A percentile compares a stretch with the other conserved stretches of the same genome.
Evolutionary conservation across 2,329 filamentous ascomycete genomes (phyloP).

Genomic region (Botrytis medusae): DNA sequence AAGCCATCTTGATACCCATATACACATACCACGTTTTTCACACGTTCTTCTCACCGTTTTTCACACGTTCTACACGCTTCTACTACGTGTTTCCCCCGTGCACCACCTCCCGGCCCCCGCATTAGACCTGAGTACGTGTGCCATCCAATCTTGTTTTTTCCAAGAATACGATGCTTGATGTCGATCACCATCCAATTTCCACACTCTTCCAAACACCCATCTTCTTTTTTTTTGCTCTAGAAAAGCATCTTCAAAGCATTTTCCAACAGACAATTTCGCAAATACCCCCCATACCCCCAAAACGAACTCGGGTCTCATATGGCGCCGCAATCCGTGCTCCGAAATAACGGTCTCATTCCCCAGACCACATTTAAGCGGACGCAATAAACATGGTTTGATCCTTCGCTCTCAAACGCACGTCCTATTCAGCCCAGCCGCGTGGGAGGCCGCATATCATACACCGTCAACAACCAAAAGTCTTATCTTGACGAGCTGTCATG

Average conservation of each 20-base stretch:
- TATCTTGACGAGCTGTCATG: neutral
- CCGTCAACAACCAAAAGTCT: neutral
- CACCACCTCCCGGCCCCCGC: neutral
- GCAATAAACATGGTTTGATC: too few relatives aligned
- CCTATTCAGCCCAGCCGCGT: neutral
- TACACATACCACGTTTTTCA: neutral
- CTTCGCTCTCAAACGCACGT: neutral
- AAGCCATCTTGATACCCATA: neutral
- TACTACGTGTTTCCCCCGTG: neutral
- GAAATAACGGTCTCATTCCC: neutral
- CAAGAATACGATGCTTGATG: neutral
- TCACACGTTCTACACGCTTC: neutral
- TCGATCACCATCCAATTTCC: neutral
- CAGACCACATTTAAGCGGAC: neutral
- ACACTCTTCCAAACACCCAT: neutral
- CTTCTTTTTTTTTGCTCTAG: neutral
- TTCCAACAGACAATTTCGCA: neutral
- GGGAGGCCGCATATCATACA: neutral
- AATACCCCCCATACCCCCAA: neutral
- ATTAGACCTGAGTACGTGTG: neutral
- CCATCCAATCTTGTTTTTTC: neutral
- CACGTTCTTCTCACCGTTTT: neutral
- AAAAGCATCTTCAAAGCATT: neutral
- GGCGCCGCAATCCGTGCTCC: neutral
- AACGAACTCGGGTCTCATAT: neutral